Conservation (phyloP, 306 rosid species). For the Luffa aegyptiaca region DNA sequence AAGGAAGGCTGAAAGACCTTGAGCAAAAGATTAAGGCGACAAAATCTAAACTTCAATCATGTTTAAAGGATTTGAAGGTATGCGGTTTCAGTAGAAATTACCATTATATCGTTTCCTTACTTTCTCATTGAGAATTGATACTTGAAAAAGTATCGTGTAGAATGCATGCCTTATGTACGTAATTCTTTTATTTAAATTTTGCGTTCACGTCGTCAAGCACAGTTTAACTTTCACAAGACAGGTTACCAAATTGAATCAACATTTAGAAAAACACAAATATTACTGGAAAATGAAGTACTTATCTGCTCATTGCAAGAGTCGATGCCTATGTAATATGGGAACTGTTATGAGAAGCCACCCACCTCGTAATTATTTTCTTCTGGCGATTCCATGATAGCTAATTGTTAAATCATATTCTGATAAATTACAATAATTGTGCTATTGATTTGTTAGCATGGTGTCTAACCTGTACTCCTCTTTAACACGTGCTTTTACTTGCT, state of each 20-base stretch:
- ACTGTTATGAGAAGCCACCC: neutral
- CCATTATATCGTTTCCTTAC: neutral
- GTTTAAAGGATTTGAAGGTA: slow-evolving; percentile 79
- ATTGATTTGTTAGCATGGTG: neutral
- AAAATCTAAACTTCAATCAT: slow-evolving; percentile 73
- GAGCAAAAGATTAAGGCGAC: slow-evolving; percentile 70
- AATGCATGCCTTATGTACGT: neutral
- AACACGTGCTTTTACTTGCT: slow-evolving; percentile 12
- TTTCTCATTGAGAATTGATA: neutral
- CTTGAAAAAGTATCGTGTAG: neutral
- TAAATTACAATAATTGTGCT: neutral
- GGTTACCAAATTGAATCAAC: neutral
- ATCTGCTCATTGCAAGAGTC: neutral
- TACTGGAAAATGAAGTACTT: neutral
- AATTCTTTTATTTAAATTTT: neutral
- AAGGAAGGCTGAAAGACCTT: slow-evolving; percentile 64
- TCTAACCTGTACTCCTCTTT: neutral
- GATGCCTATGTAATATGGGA: neutral
- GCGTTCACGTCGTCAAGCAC: neutral
- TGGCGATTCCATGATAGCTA: neutral
- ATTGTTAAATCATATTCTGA: neutral
- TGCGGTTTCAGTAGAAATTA: neutral
- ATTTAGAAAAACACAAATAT: neutral
- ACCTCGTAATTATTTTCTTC: neutral
- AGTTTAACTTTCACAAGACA: neutral